Evolutionary conservation across 441 rosid species (phyloP).

Genomic region (Corymbia calophylla): DNA sequence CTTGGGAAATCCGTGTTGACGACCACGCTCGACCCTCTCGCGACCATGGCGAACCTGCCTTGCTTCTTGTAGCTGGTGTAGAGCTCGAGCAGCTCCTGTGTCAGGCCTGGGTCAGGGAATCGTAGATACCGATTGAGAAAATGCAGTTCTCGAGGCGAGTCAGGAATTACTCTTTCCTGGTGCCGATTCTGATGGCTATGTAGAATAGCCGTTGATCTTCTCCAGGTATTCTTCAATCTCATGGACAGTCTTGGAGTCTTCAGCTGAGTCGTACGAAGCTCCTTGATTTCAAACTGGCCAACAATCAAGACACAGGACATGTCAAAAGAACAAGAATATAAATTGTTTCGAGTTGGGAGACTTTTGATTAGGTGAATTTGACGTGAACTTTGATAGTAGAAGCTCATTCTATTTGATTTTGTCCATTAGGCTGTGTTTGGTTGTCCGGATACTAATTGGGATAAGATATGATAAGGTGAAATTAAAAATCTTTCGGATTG

Average conservation of each 20-base stretch:
- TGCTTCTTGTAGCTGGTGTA: background rate
- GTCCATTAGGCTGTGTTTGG: background rate
- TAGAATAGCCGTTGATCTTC: no score
- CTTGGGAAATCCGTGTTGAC: background rate
- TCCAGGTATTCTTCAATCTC: background rate
- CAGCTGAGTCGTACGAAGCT: background rate
- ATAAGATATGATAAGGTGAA: no score
- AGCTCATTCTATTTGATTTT: background rate
- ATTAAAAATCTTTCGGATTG: accelerated
- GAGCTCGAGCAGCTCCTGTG: background rate
- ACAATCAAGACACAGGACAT: background rate
- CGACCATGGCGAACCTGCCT: background rate
- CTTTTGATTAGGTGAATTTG: no score
- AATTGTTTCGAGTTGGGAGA: background rate
- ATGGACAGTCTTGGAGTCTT: background rate
- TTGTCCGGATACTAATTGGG: background rate
- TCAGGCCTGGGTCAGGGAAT: background rate
- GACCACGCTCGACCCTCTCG: background rate
- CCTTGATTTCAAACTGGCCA: background rate
- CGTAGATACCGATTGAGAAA: background rate
- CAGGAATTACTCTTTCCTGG: background rate
- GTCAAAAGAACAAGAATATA: background rate
- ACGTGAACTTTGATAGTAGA: background rate
- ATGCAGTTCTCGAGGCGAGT: background rate
- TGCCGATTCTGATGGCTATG: no score